These are phyloP conservation scores for Austroboletus olivaceoglutinosus DNA, from an alignment of 1,284 basidiomycete genomes.

Conservation along the genomic window DNA sequence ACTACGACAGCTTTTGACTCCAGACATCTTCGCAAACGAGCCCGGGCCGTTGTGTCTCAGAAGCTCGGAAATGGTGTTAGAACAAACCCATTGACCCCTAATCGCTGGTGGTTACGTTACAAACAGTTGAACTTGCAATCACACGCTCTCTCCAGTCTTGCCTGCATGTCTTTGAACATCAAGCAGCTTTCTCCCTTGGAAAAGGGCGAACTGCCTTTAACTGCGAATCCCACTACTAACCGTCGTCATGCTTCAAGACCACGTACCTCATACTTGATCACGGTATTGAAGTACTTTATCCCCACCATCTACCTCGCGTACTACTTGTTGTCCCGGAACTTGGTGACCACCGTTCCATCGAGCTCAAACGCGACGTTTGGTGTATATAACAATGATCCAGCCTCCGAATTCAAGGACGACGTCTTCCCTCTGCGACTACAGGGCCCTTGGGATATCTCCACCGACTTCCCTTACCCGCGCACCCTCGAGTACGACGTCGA, in stretches of 20 bases:
- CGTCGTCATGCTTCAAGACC: constrained; percentile 2
- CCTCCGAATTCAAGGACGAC: constrained; percentile 56
- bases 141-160: no score
- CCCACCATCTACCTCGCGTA: constrained; percentile 23
- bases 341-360: neutral
- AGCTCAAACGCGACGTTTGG: constrained; percentile 1
- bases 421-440: constrained; percentile 63
- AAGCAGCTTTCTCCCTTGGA: constrained; percentile 13
- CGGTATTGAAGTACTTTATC: constrained; percentile 19
- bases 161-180: constrained; percentile 10
- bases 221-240: neutral
- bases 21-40: no score
- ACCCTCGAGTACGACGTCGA: constrained; percentile 62
- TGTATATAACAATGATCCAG: constrained; percentile 29
- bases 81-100: no score
- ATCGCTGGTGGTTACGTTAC: neutral
- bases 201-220: constrained; percentile 22
- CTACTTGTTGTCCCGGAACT: constrained; percentile 17
- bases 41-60: no score
- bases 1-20: no score
- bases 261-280: constrained; percentile 3
- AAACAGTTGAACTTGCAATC: neutral
- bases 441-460: constrained; percentile 73
- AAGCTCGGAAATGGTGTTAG: no score
- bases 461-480: constrained; percentile 68